Evolutionary conservation across 352 stramenopile species (phyloP), one percentile per base, ranked within the genome.

Genomic region (Globisporangium middletonii): DNA sequence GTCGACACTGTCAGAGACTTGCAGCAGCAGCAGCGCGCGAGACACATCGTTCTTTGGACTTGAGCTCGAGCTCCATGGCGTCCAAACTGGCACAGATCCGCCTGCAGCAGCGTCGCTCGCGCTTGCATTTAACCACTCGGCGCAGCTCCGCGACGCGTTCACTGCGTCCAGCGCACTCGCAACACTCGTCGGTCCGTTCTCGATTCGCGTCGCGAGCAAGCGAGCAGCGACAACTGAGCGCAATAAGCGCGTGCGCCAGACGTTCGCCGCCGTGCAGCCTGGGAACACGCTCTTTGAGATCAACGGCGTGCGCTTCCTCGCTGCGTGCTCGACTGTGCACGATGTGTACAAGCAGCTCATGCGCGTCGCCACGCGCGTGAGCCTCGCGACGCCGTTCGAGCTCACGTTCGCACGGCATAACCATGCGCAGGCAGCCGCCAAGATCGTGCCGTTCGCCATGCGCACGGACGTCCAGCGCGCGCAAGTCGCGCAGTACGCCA

Each of bases 351-450:
- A 41, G 6, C 58, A 52, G 26, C 68, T 88, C 0, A 55, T 53
- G 19, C 57, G 68, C 7, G 68, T 77, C 5, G 33, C 71, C 1
- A 67, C 65, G 0, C 27, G 30, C 2, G 73, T 66, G 1, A 78
- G 71, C 12, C 53, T 86, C 23, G 78, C 73, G 0, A 65, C 53
- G 19, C 75, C 78, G 0, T 74, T 71, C 44, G 76, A 83, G 51
- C 49, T 88, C 12, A 80, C 72, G 8, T 64, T 86, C n/a, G 59
- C 69, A 49, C 73, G 79, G n/a, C 77, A 84, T 49, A 83, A 87
- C 30, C 68, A 83, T 35, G 51, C 65, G 7, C 67, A 83, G 30
- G 73, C 68, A 4, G 51, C 64, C 4, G 66, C 67, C 43, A 86
- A 81, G 50, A 86, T 89, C 44, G 60, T 83, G 8, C 75, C 79